Conservation (phyloP, 176 grass and related monocot genomes). For the Urochloa ruziziensis region DNA sequence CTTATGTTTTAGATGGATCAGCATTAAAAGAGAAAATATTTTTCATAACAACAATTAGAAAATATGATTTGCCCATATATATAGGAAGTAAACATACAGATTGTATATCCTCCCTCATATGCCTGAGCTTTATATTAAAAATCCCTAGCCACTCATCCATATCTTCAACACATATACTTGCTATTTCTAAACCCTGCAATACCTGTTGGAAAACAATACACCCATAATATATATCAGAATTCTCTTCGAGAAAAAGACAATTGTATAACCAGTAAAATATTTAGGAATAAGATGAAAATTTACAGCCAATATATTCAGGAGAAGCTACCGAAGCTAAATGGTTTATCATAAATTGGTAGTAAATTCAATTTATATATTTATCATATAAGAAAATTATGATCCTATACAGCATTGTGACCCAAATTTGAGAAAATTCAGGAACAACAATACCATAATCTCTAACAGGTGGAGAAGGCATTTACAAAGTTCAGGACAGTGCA, state of each 20-base stretch:
- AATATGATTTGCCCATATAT: background rate
- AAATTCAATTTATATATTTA: background rate
- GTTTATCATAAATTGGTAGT: background rate
- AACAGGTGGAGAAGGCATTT: background rate
- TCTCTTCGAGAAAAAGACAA: background rate
- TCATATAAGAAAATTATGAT: background rate
- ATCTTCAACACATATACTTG: constrained; percentile 83
- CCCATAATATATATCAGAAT: background rate
- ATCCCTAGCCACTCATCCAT: constrained; percentile 98
- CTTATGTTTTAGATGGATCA: background rate
- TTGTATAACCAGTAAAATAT: background rate
- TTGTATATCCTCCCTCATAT: constrained; percentile 99
- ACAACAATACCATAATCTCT: background rate
- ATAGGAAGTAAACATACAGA: constrained; percentile 49
- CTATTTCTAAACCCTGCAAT: constrained; percentile 72
- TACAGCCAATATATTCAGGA: background rate
- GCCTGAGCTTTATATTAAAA: constrained; percentile 96
- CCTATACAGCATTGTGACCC: background rate
- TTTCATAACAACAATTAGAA: background rate
- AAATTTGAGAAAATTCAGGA: background rate
- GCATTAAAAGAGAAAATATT: background rate
- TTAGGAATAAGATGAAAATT: background rate
- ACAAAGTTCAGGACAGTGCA: background rate
- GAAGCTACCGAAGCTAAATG: background rate
- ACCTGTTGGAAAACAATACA: constrained; percentile 47